Evolutionary conservation across 371 early-diverging fungal species (phyloP).

Genomic region (Lichtheimia ramosa): DNA sequence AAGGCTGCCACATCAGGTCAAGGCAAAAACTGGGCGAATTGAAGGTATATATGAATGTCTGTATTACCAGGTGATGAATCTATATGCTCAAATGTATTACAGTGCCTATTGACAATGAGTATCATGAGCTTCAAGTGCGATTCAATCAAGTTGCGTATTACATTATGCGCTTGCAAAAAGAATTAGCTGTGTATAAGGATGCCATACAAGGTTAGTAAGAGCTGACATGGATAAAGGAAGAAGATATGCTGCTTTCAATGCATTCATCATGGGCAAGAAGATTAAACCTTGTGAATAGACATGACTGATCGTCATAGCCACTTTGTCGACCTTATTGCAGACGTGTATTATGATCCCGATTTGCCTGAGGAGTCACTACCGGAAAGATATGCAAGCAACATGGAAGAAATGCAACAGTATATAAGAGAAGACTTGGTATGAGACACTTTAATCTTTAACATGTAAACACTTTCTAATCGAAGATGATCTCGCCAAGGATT

Average conservation of each 20-base stretch:
- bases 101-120: background rate
- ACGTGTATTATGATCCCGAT: background rate
- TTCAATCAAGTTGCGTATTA: background rate
- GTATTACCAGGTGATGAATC: background rate
- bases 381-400: background rate
- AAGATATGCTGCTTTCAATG: background rate
- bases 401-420: background rate
- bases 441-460: background rate
- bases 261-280: background rate
- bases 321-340: background rate
- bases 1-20: background rate
- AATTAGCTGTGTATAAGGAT: background rate
- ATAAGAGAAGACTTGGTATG: background rate
- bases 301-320: background rate
- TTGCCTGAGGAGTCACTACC: background rate
- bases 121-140: background rate
- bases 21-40: background rate
- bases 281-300: background rate
- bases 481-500: background rate
- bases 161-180: background rate
- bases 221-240: too few species aligned
- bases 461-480: background rate
- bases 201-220: background rate
- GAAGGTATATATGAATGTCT: background rate
- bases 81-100: background rate